phyloP scores from a whole-genome alignment of 2,329 filamentous ascomycete species.

The Microdochium paspali region DNA sequence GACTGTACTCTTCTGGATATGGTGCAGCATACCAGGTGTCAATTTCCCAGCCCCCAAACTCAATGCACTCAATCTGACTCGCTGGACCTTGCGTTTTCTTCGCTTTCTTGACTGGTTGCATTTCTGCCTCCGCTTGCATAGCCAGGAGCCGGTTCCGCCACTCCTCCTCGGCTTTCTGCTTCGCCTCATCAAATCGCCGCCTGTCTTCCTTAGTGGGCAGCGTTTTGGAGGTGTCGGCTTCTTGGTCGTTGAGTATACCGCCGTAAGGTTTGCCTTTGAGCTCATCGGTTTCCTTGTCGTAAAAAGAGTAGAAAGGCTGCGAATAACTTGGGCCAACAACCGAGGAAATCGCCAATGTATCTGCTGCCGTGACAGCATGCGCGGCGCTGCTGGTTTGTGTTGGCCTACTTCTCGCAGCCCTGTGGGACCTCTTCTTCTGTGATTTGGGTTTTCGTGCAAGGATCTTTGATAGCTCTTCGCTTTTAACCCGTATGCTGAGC shows the following conservation, averaged over 20 bases:
- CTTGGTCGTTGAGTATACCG: conserved; percentile 78
- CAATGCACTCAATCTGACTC: conserved; percentile 97
- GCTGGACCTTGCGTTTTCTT: conserved; percentile 76
- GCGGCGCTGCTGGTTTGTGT: conserved; percentile 27
- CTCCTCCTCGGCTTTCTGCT: conserved; percentile 83
- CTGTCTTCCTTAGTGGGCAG: conserved; percentile 73
- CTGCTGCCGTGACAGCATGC: conserved; percentile 18
- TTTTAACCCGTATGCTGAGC: conserved; percentile 48
- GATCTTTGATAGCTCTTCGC: conserved; percentile 50
- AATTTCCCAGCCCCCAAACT: conserved; percentile 95
- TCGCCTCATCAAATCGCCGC: conserved; percentile 79
- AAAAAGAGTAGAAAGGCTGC: conserved; percentile 79
- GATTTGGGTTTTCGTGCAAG: conserved; percentile 49
- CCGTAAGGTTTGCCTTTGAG: conserved; percentile 90
- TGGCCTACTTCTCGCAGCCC: conserved; percentile 21
- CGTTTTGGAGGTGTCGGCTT: conserved; percentile 87
- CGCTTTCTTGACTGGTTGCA: conserved; percentile 49
- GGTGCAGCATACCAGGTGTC: conserved; percentile 99
- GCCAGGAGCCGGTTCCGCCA: conserved; percentile 61
- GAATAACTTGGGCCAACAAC: conserved; percentile 52
- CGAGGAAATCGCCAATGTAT: conserved; percentile 17
- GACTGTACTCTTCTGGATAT: conserved; percentile 96
- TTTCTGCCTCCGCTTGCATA: conserved; percentile 53
- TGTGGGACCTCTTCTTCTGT: conserved; percentile 36
- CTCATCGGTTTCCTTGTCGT: conserved; percentile 83